Evolutionary conservation across 176 grass and related monocot genomes (phyloP).

Genomic region (Eleusine coracana): DNA sequence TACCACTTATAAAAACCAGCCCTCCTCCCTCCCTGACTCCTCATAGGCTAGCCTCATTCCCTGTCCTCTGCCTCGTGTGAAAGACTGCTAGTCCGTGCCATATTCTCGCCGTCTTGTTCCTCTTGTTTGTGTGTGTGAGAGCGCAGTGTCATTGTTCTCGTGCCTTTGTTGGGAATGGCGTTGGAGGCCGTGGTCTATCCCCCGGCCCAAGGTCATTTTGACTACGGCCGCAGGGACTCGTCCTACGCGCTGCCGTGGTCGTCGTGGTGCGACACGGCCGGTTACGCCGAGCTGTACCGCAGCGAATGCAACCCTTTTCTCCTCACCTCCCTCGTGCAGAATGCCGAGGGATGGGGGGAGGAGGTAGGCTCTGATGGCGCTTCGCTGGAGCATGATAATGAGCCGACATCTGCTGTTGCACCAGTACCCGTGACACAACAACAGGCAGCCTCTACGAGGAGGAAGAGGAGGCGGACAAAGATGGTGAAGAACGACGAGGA

Average conservation of each 20-base stretch:
- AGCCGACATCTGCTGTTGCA: background rate
- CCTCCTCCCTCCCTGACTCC: background rate
- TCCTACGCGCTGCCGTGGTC: constrained; percentile 16
- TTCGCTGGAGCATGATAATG: background rate
- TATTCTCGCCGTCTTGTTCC: background rate
- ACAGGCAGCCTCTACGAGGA: background rate
- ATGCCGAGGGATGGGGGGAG: constrained; percentile 34
- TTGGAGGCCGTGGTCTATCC: constrained; percentile 66
- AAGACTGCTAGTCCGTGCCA: background rate
- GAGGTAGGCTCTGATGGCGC: constrained; percentile 26
- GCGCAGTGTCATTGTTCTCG: background rate
- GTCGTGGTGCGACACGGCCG: constrained; percentile 12
- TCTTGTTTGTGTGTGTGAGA: background rate
- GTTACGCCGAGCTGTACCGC: constrained; percentile 4
- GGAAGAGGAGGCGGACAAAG: constrained; percentile 60
- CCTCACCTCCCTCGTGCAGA: constrained; percentile 43
- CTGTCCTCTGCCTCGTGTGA: background rate
- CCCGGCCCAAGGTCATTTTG: constrained; percentile 57
- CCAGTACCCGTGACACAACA: background rate
- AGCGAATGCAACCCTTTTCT: constrained; percentile 42
- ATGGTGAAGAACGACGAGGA: constrained; percentile 69
- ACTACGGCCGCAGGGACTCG: constrained; percentile 39
- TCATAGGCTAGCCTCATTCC: background rate
- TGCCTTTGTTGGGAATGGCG: constrained; percentile 42
- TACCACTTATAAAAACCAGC: constrained; percentile 13